Conservation (phyloP, 805 yeast species). For the Huiozyma naganishii region DNA sequence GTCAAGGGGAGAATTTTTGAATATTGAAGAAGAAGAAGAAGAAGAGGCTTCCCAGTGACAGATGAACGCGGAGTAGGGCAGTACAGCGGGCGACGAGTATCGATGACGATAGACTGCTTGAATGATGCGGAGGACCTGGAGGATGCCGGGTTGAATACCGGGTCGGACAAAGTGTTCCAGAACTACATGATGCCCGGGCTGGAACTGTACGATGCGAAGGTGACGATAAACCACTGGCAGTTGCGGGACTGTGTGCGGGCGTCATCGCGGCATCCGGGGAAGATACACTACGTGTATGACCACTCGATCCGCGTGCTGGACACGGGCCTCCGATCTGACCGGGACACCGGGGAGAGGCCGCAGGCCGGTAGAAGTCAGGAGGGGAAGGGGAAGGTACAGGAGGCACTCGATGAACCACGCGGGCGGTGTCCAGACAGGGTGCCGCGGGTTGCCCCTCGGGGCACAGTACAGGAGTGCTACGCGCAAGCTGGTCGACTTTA, state of each 20-base stretch:
- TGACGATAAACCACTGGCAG: conserved; percentile 57
- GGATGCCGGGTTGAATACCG: conserved; percentile 18
- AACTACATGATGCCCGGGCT: conserved; percentile 26
- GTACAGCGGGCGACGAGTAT: too few species aligned
- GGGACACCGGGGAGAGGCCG: too few species aligned
- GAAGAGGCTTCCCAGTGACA: too few species aligned
- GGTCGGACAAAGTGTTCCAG: conserved; percentile 23
- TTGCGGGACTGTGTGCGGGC: conserved; percentile 61
- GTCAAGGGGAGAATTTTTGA: background rate
- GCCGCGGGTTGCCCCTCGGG: background rate
- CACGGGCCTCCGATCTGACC: conserved; percentile 17
- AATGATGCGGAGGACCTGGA: conserved; percentile 9
- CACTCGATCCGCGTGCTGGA: conserved; percentile 40
- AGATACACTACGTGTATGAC: conserved; percentile 49
- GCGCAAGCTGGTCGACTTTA: conserved; percentile 37
- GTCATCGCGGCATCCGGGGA: conserved; percentile 31
- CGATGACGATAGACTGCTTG: conserved; percentile 4
- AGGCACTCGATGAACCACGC: background rate
- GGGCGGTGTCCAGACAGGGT: background rate
- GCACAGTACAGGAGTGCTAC: conserved; percentile 14
- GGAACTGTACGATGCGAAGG: conserved; percentile 24
- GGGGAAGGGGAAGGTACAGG: background rate
- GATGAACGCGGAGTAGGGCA: too few species aligned
- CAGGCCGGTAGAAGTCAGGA: background rate
- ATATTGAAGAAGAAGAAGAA: background rate